Percentiles rank a stretch among this genome's conserved stretches.
phyloP scores from a whole-genome alignment of 2,329 filamentous ascomycete genomes.

The Fusarium tanahbumbuense region DNA sequence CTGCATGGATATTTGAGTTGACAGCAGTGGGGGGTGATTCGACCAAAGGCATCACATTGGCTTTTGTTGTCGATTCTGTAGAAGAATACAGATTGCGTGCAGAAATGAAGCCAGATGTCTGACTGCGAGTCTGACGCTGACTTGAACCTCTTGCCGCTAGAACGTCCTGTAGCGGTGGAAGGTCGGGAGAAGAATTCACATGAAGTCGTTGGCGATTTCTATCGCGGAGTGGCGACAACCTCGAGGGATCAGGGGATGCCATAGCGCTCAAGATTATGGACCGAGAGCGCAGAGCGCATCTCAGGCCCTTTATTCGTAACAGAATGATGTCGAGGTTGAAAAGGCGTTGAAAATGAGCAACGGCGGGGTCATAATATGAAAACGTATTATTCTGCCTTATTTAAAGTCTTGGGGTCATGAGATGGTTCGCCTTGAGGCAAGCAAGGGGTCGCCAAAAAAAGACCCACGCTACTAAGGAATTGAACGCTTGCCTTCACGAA shows the following conservation, averaged over 20 bases:
- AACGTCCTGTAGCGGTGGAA: slow-evolving; percentile 65
- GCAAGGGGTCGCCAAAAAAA: slow-evolving; percentile 23
- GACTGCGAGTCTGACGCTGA: slow-evolving; percentile 50
- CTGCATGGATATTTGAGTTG: not conserved
- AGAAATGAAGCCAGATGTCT: slow-evolving; percentile 55
- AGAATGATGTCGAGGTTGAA: slow-evolving; percentile 42
- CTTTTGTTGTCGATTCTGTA: slow-evolving; percentile 44
- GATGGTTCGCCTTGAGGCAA: slow-evolving; percentile 27
- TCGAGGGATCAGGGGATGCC: slow-evolving; percentile 50
- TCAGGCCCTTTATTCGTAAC: slow-evolving; percentile 47
- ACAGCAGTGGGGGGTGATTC: not conserved
- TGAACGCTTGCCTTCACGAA: slow-evolving; percentile 35
- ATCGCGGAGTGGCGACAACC: slow-evolving; percentile 48
- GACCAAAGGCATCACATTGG: not conserved
- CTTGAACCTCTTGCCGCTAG: slow-evolving; percentile 53
- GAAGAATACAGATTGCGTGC: slow-evolving; percentile 54
- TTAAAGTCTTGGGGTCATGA: slow-evolving; percentile 14
- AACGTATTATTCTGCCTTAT: slow-evolving; percentile 24
- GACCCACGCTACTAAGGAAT: not conserved
- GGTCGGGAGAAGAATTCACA: slow-evolving; percentile 61
- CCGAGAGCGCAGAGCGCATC: slow-evolving; percentile 63
- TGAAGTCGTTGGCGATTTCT: slow-evolving; percentile 50
- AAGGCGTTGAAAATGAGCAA: slow-evolving; percentile 11
- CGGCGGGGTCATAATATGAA: slow-evolving; percentile 29
- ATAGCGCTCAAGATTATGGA: slow-evolving; percentile 45